Conservation (phyloP, 2,329 filamentous ascomycete species). For the Nigrospora osmanthi region DNA sequence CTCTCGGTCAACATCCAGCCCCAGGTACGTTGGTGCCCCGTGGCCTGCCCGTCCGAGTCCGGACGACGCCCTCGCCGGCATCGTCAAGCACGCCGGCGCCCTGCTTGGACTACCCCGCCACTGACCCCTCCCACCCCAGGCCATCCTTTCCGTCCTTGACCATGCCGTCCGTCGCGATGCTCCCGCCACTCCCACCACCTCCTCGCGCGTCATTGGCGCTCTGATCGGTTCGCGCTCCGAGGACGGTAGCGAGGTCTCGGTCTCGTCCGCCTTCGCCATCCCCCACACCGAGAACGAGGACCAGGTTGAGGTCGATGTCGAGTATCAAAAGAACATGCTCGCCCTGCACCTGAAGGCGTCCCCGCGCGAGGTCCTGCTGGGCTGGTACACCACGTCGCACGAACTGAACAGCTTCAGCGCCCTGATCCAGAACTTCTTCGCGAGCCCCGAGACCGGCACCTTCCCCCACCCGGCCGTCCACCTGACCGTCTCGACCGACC, state of each 20-base stretch:
- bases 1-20: conserved; percentile 92
- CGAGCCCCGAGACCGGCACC: conserved; percentile 90
- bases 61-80: neutral
- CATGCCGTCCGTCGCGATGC: conserved; percentile 84
- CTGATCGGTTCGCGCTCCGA: conserved; percentile 88
- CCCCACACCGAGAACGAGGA: conserved; percentile 97
- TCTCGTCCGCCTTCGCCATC: conserved; percentile 94
- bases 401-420: conserved; percentile 98
- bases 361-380: conserved; percentile 87
- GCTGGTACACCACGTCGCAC: conserved; percentile 96
- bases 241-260: conserved; percentile 94
- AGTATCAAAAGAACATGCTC: conserved; percentile 99
- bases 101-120: neutral
- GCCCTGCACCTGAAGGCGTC: conserved; percentile 88
- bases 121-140: conserved; percentile 28
- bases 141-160: conserved; percentile 74
- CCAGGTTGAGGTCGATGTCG: conserved; percentile 98
- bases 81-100: neutral
- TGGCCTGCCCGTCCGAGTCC: too few species aligned
- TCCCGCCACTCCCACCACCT: conserved; percentile 56
- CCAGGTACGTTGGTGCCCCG: conserved; percentile 56
- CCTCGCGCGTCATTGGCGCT: conserved; percentile 93
- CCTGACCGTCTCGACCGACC: conserved; percentile 85
- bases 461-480: conserved; percentile 97
- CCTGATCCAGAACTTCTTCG: conserved; percentile 99